Evolutionary conservation across 2,329 filamentous ascomycete species (phyloP), one percentile per base, ranked within the genome.

Genomic region (Exophiala viscosa): DNA sequence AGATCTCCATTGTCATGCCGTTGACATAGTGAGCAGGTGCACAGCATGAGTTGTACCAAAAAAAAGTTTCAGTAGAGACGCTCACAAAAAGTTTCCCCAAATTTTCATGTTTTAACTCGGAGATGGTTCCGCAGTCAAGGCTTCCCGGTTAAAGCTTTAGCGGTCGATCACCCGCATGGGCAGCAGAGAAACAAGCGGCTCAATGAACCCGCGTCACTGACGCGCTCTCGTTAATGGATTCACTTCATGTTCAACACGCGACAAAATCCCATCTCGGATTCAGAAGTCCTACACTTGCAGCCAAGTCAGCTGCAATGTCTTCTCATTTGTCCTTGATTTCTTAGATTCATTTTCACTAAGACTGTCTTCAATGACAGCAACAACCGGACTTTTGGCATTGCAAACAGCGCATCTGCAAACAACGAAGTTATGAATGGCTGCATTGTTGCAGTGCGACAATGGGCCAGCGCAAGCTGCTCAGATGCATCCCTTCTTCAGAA

Each of bases 1-100:
- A 70, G 34, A 76, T 58, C 62, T 74, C 72, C 73, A 76, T 76
- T 45, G 23, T 52, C 14, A 20, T 15, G 33, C 5, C 38, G 41
- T 49, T 23, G 28, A 17, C 46, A 41, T 54, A 34, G n/a, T 51
- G 13, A 17, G 18, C 11, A 8, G 35, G 17, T 45, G 2, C 34
- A 11, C 8, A 5, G 23, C 23, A 28, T 23, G 10, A 28, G 33
- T n/a, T n/a, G 28, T 39, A 13, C 33, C 28, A 17, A 15, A 45
- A 45, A 45, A 34, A 14, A 38, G n/a, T 11, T n/a, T 10, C 13
- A 17, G 9, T 4, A 34, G 34, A n/a, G 13, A 23, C 14, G 33
- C 20, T 42, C 40, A n/a, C 20, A 18, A 20, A n/a, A 10, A 7
- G 17, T 28, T 28, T n/a, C 45, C 20, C 32, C 50, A 39, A 41